These are phyloP conservation scores for Dentipellis fragilis DNA, from an alignment of 768 basidiomycete species.

Conservation along the genomic window DNA sequence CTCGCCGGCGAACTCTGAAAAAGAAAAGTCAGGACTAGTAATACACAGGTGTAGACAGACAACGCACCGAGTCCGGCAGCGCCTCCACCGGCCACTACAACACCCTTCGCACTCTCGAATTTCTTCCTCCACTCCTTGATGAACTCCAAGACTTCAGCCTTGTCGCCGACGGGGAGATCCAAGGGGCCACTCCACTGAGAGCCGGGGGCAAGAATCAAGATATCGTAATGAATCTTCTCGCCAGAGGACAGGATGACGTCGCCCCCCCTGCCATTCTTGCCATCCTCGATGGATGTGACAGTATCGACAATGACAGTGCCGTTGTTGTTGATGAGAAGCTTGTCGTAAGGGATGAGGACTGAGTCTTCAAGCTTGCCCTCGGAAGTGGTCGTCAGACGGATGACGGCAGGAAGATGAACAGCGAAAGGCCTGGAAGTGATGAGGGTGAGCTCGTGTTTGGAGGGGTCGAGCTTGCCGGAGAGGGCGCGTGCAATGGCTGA, in stretches of 20 bases:
- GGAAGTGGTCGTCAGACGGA: conserved; percentile 14
- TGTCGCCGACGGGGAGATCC: conserved; percentile 28
- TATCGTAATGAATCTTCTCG: conserved; percentile 10
- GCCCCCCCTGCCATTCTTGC: conserved; percentile 7
- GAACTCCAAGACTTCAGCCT: conserved; percentile 13
- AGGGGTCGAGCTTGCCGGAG: conserved; percentile 7
- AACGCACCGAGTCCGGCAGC: conserved; percentile 33
- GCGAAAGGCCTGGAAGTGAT: conserved; percentile 11
- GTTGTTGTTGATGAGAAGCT: conserved; percentile 35
- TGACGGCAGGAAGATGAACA: conserved; percentile 11
- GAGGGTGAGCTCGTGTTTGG: conserved; percentile 13
- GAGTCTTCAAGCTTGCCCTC: conserved; percentile 13
- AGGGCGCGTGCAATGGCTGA: conserved; percentile 10
- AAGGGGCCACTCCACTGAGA: conserved; percentile 15
- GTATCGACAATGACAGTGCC: conserved; percentile 27
- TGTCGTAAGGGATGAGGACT: conserved; percentile 37
- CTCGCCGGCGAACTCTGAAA: conserved; percentile 36
- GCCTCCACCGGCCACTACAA: conserved; percentile 28
- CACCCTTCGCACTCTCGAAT: conserved; percentile 20
- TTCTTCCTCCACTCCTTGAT: conserved; percentile 21
- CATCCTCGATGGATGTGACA: conserved; percentile 31
- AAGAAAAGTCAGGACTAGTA: neutral
- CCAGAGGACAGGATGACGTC: conserved; percentile 2
- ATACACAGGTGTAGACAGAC: neutral
- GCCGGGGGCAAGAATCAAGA: conserved; percentile 11